Conservation (phyloP, 2,329 filamentous ascomycete species). For the Arthroderma sp. region DNA sequence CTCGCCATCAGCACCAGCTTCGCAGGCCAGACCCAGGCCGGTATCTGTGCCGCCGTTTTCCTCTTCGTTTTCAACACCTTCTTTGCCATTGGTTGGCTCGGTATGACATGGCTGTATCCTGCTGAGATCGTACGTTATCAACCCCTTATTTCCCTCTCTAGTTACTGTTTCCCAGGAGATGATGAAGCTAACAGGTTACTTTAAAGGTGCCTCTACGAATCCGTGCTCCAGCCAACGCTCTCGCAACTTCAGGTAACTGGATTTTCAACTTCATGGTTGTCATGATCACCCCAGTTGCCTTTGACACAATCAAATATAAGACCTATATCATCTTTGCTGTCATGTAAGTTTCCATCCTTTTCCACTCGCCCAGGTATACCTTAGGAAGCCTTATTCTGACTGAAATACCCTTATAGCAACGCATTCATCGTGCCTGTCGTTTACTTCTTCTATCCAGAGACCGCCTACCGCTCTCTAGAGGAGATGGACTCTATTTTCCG, state of each 20-base stretch:
- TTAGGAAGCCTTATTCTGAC: not conserved
- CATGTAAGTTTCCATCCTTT: constrained; percentile 26
- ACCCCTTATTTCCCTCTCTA: not conserved
- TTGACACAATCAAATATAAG: constrained; percentile 41
- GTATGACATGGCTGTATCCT: constrained; percentile 50
- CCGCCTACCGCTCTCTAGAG: constrained; percentile 47
- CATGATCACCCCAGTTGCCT: constrained; percentile 51
- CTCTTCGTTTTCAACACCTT: constrained; percentile 51
- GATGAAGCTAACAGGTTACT: not conserved
- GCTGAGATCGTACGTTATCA: constrained; percentile 42
- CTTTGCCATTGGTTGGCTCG: constrained; percentile 48
- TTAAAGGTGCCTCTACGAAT: constrained; percentile 22
- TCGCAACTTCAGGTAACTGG: constrained; percentile 50
- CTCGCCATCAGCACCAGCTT: constrained; percentile 29
- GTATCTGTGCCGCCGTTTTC: constrained; percentile 37
- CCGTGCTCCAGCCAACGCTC: constrained; percentile 47
- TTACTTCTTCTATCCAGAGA: constrained; percentile 51
- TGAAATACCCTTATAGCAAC: constrained; percentile 24
- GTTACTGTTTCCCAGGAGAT: not conserved
- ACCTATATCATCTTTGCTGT: constrained; percentile 46
- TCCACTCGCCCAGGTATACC: not conserved
- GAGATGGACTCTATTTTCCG: constrained; percentile 58
- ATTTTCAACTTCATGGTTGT: constrained; percentile 53
- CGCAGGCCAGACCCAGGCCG: constrained; percentile 22
- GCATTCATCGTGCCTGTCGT: constrained; percentile 42